These are phyloP conservation scores for Adansonia grandidieri DNA, from an alignment of 441 rosid species.

Conservation along the genomic window DNA sequence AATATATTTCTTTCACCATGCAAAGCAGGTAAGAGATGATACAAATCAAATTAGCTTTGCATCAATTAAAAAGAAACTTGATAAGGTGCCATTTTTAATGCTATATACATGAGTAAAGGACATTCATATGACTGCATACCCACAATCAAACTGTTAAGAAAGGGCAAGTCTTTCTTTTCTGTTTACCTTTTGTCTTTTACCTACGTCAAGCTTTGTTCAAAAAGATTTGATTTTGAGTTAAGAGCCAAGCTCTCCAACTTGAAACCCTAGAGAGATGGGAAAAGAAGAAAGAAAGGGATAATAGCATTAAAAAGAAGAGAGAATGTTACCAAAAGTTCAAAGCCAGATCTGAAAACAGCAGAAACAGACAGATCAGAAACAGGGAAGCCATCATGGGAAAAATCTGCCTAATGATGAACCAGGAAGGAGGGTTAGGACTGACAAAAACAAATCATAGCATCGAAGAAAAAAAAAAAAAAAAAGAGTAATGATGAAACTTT, in stretches of 20 bases:
- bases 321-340: constrained; percentile 33
- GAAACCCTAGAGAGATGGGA: constrained; percentile 44
- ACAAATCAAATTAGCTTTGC: constrained; percentile 9
- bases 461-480: constrained; percentile 28
- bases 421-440: constrained; percentile 35
- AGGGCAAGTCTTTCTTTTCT: neutral
- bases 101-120: neutral
- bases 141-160: neutral
- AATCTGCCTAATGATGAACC: constrained; percentile 39
- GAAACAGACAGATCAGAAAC: constrained; percentile 60
- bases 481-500: constrained; percentile 63
- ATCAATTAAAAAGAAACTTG: neutral
- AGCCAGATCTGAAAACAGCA: constrained; percentile 53
- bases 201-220: neutral
- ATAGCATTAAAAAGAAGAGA: constrained; percentile 3
- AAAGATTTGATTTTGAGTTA: constrained; percentile 23
- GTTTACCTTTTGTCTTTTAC: constrained; percentile 12
- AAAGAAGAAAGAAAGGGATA: constrained; percentile 22
- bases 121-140: neutral
- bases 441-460: constrained; percentile 50
- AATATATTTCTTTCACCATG: constrained; percentile 19
- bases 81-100: neutral
- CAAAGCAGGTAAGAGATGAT: constrained; percentile 10
- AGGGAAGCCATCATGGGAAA: constrained; percentile 45
- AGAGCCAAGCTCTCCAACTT: constrained; percentile 27